phyloP scores from a whole-genome alignment of 306 rosid genomes.

The Psophocarpus tetragonolobus region DNA sequence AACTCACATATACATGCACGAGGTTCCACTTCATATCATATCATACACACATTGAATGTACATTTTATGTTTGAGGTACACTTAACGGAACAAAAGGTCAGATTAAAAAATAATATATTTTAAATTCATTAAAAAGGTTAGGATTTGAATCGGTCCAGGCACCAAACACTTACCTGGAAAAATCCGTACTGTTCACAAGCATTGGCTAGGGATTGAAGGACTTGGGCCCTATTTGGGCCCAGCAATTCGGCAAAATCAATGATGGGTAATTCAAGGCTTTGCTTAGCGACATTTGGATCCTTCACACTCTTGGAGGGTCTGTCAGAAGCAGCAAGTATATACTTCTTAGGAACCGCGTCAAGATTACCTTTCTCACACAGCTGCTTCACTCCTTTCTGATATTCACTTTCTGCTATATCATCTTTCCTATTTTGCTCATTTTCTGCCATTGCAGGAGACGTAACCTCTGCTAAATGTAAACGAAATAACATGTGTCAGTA shows the following conservation, averaged over 20 bases:
- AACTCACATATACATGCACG: neutral
- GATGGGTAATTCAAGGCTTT: conserved; percentile 58
- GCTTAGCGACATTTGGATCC: conserved; percentile 13
- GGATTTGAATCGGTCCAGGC: neutral
- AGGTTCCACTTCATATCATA: neutral
- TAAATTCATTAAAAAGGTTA: neutral
- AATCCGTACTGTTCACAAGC: conserved; percentile 79
- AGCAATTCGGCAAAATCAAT: conserved; percentile 68
- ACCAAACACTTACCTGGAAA: conserved; percentile 59
- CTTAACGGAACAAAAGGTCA: too few relatives aligned
- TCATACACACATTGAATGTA: neutral
- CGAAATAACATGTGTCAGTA: neutral
- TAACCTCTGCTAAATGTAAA: neutral
- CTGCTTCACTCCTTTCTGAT: conserved; percentile 76
- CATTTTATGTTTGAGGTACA: neutral
- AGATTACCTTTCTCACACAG: conserved; percentile 59
- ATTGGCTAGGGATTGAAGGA: conserved; percentile 52
- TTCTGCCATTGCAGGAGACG: conserved; percentile 64
- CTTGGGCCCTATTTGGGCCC: conserved; percentile 62
- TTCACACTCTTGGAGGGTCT: conserved; percentile 45
- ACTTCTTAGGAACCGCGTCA: conserved; percentile 61
- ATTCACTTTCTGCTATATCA: conserved; percentile 31
- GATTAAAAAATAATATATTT: neutral
- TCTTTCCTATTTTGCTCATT: conserved; percentile 15
- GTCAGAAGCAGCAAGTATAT: conserved; percentile 61